Evolutionary conservation across 2,329 filamentous ascomycete genomes (phyloP).

Genomic region (Apiospora koreana): DNA sequence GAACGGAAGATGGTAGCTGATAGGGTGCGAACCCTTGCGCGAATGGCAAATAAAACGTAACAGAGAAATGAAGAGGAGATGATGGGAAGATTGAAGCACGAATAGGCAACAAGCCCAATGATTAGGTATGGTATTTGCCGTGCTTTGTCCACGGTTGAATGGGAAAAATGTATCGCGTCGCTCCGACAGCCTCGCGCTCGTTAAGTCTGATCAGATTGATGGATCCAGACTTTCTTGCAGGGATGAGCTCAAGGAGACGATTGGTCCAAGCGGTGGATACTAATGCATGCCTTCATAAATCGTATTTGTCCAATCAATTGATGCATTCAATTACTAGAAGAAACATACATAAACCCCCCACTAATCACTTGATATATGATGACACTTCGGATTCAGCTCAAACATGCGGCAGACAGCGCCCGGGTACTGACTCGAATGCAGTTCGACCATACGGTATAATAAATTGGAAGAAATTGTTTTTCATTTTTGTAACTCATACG

Average conservation of each 20-base stretch:
- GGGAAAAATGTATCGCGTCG: conserved; percentile 4
- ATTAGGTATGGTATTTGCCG: conserved; percentile 1
- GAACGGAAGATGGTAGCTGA: background rate
- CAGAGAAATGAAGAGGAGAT: background rate
- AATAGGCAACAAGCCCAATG: background rate
- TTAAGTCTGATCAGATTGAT: background rate
- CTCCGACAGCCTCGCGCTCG: conserved; percentile 5
- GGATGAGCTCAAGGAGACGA: background rate
- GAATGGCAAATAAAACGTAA: background rate
- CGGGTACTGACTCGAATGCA: too few relatives aligned
- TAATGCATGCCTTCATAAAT: background rate
- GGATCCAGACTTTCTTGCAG: conserved; percentile 7
- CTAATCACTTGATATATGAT: too few relatives aligned
- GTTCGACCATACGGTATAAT: too few relatives aligned
- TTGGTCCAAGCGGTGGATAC: background rate
- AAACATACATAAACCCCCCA: too few relatives aligned
- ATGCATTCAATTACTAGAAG: background rate
- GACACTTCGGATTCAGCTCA: too few relatives aligned
- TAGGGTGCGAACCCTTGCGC: background rate
- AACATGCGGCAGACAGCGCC: too few relatives aligned
- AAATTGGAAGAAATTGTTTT: too few relatives aligned
- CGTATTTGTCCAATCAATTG: background rate
- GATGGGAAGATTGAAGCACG: background rate
- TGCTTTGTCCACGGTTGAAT: background rate
- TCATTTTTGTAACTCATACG: too few relatives aligned